Percentiles rank a stretch among this genome's conserved stretches.
Conservation (phyloP, 179 eudicot species). For the Carnegiea gigantea region DNA sequence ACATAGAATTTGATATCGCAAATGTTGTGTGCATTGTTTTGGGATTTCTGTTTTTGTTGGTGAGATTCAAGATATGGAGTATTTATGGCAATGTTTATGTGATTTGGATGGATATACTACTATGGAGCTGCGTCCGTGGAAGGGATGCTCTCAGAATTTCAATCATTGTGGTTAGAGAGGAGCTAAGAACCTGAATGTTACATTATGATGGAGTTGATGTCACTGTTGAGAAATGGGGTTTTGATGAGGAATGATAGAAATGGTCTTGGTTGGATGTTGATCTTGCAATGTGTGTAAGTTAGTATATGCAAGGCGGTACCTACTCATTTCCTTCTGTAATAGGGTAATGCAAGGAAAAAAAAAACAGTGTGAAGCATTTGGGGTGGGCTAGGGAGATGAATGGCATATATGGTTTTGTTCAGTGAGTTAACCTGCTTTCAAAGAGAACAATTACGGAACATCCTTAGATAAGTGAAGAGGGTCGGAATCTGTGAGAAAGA, state of each 20-base stretch:
- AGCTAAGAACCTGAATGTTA: background rate
- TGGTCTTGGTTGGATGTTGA: background rate
- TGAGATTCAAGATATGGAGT: background rate
- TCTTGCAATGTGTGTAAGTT: background rate
- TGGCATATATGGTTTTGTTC: background rate
- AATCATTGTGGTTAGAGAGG: background rate
- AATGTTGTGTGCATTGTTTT: background rate
- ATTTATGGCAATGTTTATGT: background rate
- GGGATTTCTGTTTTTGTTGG: slow-evolving; percentile 12
- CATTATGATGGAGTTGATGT: background rate
- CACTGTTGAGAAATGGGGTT: background rate
- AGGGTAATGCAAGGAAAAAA: background rate
- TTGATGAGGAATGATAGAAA: background rate
- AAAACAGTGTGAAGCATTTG: background rate
- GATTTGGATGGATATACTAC: slow-evolving; percentile 22
- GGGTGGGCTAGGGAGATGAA: background rate
- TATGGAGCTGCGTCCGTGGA: background rate
- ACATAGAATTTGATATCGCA: background rate
- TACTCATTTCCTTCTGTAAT: no score
- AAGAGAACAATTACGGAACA: background rate
- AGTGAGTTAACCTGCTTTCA: background rate
- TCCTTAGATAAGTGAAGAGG: background rate
- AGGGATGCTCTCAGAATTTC: background rate
- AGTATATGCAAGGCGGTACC: no score
- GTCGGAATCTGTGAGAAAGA: background rate